phyloP scores from a whole-genome alignment of 352 stramenopile species.

The Elongisporangium anandrum region DNA sequence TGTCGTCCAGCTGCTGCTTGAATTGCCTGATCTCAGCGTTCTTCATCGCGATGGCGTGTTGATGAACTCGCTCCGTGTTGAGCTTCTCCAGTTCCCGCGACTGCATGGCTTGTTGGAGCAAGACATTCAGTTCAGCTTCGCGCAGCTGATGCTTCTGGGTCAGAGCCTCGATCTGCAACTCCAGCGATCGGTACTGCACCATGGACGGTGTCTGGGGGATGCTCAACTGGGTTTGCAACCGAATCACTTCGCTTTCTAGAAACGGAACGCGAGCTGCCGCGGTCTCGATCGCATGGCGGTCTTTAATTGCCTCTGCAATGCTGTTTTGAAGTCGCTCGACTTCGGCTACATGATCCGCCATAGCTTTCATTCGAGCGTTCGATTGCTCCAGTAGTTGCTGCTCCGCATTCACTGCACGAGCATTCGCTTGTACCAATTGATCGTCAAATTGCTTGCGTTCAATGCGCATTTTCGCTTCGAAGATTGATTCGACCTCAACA shows the following conservation, averaged over 20 bases:
- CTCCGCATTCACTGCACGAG: constrained; percentile 10
- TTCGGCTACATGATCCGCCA: constrained; percentile 20
- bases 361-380: constrained; percentile 12
- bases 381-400: constrained; percentile 20
- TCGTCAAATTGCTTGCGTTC: constrained; percentile 1
- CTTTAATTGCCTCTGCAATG: constrained; percentile 15
- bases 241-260: constrained; percentile 53
- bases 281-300: constrained; percentile 22
- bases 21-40: constrained; percentile 79
- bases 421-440: constrained; percentile 2
- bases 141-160: constrained; percentile 70
- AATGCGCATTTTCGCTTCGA: constrained; percentile 3
- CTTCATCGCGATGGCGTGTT: constrained; percentile 57
- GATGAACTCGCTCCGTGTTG: constrained; percentile 45
- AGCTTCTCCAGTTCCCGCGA: constrained; percentile 71
- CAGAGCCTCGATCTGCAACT: constrained; percentile 71
- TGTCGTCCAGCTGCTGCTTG: constrained; percentile 66
- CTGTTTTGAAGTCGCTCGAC: constrained; percentile 31
- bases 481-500: constrained; percentile 7
- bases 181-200: constrained; percentile 69
- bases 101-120: constrained; percentile 59
- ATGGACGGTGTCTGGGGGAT: constrained; percentile 73
- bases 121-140: constrained; percentile 66
- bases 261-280: constrained; percentile 25
- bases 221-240: constrained; percentile 33